Evolutionary conservation across 2,329 filamentous ascomycete species (phyloP).

Genomic region (Ophiostoma sp.): DNA sequence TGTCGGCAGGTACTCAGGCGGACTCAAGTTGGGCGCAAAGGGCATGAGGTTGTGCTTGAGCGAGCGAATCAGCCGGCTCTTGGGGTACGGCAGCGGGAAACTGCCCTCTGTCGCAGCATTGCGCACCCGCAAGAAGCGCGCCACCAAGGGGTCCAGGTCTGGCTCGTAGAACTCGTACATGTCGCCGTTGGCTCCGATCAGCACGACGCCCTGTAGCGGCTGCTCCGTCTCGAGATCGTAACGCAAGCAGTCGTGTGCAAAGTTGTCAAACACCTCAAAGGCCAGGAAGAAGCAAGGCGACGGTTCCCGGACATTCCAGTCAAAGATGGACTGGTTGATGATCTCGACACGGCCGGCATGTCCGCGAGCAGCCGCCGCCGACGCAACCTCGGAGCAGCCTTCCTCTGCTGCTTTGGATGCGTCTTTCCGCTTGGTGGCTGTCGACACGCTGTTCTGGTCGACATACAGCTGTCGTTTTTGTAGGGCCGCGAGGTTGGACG

Average conservation of each 20-base stretch:
- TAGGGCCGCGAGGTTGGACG: constrained; percentile 67
- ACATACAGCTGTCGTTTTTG: constrained; percentile 62
- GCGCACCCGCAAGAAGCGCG: constrained; percentile 77
- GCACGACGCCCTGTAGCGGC: constrained; percentile 80
- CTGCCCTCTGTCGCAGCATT: constrained; percentile 64
- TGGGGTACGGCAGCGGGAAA: constrained; percentile 57
- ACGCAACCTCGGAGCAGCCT: constrained; percentile 8
- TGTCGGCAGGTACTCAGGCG: constrained; percentile 90
- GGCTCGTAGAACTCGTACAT: constrained; percentile 92
- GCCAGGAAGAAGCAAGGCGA: constrained; percentile 96
- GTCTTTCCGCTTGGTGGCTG: constrained; percentile 21
- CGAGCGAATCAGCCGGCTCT: constrained; percentile 51
- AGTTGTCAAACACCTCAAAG: constrained; percentile 98
- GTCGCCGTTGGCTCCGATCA: constrained; percentile 79
- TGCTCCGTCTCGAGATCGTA: constrained; percentile 78
- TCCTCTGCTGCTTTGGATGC: not conserved
- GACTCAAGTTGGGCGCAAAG: constrained; percentile 61
- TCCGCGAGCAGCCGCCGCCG: constrained; percentile 52
- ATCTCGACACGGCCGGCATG: constrained; percentile 87
- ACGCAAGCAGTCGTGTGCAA: constrained; percentile 87
- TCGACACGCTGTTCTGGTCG: not conserved
- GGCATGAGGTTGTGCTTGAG: constrained; percentile 61
- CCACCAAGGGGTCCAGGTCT: constrained; percentile 72
- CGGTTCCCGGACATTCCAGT: constrained; percentile 83
- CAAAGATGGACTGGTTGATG: constrained; percentile 90